Evolutionary conservation across 805 yeast species (phyloP), one percentile per base, ranked within the genome.

Genomic region (Candida fluviatilis): DNA sequence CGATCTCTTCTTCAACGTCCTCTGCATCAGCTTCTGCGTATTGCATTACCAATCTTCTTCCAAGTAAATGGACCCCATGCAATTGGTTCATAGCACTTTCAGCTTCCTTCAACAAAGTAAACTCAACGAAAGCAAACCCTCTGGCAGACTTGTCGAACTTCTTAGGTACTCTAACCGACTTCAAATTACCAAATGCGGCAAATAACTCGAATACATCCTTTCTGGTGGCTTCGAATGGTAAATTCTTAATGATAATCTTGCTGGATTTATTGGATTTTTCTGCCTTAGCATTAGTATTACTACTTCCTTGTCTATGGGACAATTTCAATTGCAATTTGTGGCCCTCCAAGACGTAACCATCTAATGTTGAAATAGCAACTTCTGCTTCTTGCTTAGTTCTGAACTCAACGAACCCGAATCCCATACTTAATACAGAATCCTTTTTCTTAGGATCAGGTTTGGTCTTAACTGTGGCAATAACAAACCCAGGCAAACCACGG

Each of bases 61-160:
- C 99, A 36, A 93, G 74, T 65, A 93, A 82, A 74, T 93, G 99
- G 2, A 95, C 96, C 43, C 99, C 99, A 57, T 82, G 84, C 47
- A 93, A 75, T 57, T 90, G 91, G 51, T 83, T 82, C 91, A 93
- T 84, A 11, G 98, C 99, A 55, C 73, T 79, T 57, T 84, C 95
- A 1, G 99, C 97, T 62, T 93, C 99, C 59, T 87, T 63, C 16
- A 86, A 74, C 29, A 93, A 68, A 8, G 84, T 69, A 57, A 84
- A 93, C 64, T 93, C 99, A 33, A 95, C 96, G 60, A 93, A 93
- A 0, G 98, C 99, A 70, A 93, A 93, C 58, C 99, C 99, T 58
- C 99, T 80, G 10, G 97, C 95, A 26, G 88, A 76, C 57, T 84
- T 85, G 72, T 93, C 95, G 68, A 91, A 90, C 60, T 93, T 93